Evolutionary conservation across 2,329 filamentous ascomycete species (phyloP).

Genomic region (Neonectria sp.): DNA sequence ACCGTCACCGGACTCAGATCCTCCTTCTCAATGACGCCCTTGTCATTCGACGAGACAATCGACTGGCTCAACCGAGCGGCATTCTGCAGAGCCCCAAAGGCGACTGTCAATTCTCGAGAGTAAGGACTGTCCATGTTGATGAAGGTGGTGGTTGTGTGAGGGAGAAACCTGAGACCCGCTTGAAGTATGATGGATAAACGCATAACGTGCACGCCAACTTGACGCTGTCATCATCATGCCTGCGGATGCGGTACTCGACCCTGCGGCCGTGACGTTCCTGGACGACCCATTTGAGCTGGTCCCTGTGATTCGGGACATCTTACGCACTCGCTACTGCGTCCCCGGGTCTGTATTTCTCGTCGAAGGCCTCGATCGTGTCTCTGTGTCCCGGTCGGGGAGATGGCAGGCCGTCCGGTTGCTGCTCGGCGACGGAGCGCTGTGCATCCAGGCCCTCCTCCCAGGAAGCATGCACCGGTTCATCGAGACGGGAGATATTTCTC

Average conservation of each 20-base stretch:
- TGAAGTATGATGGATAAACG: slow-evolving; percentile 5
- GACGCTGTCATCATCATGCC: slow-evolving; percentile 43
- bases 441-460: slow-evolving; percentile 67
- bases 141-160: slow-evolving; percentile 12
- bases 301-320: slow-evolving; percentile 64
- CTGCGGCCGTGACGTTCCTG: slow-evolving; percentile 46
- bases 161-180: slow-evolving; percentile 36
- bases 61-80: slow-evolving; percentile 66
- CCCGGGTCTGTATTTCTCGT: slow-evolving; percentile 66
- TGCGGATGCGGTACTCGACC: slow-evolving; percentile 41
- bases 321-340: slow-evolving; percentile 64
- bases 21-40: slow-evolving; percentile 67
- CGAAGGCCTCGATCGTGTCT: slow-evolving; percentile 58
- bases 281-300: slow-evolving; percentile 47
- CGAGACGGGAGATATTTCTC: slow-evolving; percentile 59
- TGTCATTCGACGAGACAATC: slow-evolving; percentile 63
- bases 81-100: slow-evolving; percentile 59
- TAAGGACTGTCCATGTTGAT: slow-evolving; percentile 60
- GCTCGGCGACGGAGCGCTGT: slow-evolving; percentile 68
- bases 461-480: slow-evolving; percentile 65
- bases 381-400: slow-evolving; percentile 53
- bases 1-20: slow-evolving; percentile 72
- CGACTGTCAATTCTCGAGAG: slow-evolving; percentile 59
- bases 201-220: slow-evolving; percentile 2
- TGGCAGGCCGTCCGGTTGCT: slow-evolving; percentile 64